Percentiles rank a stretch among this genome's conserved stretches.
phyloP scores from a whole-genome alignment of 192 early-diverging fungal genomes.

The Diversispora eburnea region DNA sequence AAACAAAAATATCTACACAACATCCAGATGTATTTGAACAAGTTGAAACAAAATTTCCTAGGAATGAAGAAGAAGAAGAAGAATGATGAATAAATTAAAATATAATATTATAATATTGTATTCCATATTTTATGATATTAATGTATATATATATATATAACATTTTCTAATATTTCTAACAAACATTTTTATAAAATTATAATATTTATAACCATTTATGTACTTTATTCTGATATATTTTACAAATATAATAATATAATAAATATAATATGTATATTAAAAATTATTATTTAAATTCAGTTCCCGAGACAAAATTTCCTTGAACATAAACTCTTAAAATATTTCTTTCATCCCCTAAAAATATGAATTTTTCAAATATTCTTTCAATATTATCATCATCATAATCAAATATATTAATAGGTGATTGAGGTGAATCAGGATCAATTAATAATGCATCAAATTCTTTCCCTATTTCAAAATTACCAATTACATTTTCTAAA shows the following conservation, averaged over 20 bases:
- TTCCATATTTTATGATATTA: no score
- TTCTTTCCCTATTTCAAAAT: conserved; percentile 78
- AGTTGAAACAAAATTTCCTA: conserved; percentile 3
- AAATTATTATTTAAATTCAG: no score
- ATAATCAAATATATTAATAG: conserved; percentile 62
- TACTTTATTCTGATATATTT: no score
- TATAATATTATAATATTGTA: neutral
- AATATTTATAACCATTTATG: no score
- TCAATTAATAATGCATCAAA: conserved; percentile 89
- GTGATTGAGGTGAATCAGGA: conserved; percentile 35
- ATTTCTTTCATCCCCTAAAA: conserved; percentile 86
- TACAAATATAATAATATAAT: no score
- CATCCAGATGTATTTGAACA: conserved; percentile 16
- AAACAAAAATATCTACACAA: conserved; percentile 8
- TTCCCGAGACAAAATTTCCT: conserved; percentile 55
- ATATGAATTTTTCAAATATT: conserved; percentile 86
- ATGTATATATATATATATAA: no score
- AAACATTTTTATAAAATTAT: no score
- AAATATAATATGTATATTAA: no score
- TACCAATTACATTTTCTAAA: conserved; percentile 71
- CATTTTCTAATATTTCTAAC: no score
- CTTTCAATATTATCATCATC: conserved; percentile 47
- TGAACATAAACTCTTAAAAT: conserved; percentile 76
- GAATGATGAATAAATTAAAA: neutral
- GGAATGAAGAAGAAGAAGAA: neutral